These are phyloP conservation scores for Xylariomycetidae sp. DNA, from an alignment of 2,329 filamentous ascomycete species.

Conservation along the genomic window DNA sequence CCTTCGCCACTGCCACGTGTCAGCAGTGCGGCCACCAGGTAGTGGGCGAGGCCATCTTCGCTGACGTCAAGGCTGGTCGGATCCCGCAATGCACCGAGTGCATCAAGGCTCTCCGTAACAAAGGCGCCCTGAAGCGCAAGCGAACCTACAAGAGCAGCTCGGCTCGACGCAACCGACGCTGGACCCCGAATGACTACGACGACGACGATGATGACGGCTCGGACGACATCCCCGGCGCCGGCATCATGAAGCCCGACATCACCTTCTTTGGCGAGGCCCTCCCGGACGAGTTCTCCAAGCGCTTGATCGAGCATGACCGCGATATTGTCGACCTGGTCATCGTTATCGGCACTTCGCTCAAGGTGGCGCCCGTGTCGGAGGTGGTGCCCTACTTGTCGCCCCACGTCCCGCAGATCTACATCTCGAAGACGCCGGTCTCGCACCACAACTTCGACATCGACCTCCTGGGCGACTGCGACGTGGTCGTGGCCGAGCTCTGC, in stretches of 20 bases:
- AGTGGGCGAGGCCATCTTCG: constrained; percentile 70
- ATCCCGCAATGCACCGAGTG: constrained; percentile 77
- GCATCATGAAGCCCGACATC: constrained; percentile 95
- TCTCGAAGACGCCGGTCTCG: constrained; percentile 74
- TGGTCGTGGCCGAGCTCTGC: constrained; percentile 82
- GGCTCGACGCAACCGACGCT: constrained; percentile 21
- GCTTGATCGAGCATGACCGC: constrained; percentile 75
- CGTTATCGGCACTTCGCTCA: constrained; percentile 92
- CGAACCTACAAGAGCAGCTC: constrained; percentile 40
- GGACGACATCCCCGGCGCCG: constrained; percentile 60
- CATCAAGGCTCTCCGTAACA: constrained; percentile 44
- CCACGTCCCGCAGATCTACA: constrained; percentile 84
- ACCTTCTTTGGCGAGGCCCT: constrained; percentile 95
- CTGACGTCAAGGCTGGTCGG: constrained; percentile 66
- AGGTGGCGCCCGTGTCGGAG: constrained; percentile 91
- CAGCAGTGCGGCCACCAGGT: constrained; percentile 73
- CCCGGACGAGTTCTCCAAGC: constrained; percentile 73
- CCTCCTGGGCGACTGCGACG: constrained; percentile 89
- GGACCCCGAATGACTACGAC: constrained; percentile 36
- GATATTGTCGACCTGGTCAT: constrained; percentile 81
- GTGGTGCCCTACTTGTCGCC: constrained; percentile 74
- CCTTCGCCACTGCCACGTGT: constrained; percentile 88
- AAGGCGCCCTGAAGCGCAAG: constrained; percentile 49
- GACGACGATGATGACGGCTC: constrained; percentile 46
- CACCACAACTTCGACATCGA: constrained; percentile 97